Conservation (phyloP, 2,329 filamentous ascomycete species). For the Microascus cirrosus region DNA sequence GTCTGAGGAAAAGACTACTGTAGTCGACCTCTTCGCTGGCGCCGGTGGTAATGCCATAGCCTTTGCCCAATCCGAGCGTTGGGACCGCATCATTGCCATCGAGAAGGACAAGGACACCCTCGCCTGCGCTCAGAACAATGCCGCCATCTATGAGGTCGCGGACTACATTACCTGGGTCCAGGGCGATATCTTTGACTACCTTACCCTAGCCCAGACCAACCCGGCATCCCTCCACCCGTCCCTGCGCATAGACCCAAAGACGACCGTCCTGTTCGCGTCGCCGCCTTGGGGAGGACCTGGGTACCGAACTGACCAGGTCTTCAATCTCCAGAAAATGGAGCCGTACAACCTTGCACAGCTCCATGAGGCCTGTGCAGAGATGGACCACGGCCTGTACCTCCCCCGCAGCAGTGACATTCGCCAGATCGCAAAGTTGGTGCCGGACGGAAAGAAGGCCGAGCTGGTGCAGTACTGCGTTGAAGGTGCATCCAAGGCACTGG, state of each 20-base stretch:
- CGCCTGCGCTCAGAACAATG: constrained; percentile 87
- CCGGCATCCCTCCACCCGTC: constrained; percentile 24
- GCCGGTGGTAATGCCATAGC: constrained; percentile 91
- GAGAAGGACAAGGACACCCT: constrained; percentile 74
- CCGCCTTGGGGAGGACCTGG: constrained; percentile 50
- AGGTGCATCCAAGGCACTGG: constrained; percentile 74
- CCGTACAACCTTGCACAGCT: constrained; percentile 65
- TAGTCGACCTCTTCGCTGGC: constrained; percentile 86
- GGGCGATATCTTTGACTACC: constrained; percentile 73
- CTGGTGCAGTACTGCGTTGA: constrained; percentile 87
- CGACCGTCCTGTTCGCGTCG: constrained; percentile 42
- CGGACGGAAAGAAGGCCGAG: constrained; percentile 45
- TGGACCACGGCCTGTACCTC: constrained; percentile 64
- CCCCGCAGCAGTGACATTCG: constrained; percentile 75
- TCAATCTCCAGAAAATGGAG: constrained; percentile 76
- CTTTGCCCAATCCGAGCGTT: constrained; percentile 73
- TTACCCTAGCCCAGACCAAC: constrained; percentile 32
- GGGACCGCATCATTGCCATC: constrained; percentile 77
- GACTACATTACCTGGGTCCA: constrained; percentile 71
- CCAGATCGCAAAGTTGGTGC: constrained; percentile 56
- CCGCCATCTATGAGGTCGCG: constrained; percentile 71
- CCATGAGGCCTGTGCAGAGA: constrained; percentile 46
- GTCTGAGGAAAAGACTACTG: constrained; percentile 43
- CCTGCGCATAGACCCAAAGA: constrained; percentile 26
- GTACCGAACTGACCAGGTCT: constrained; percentile 53